Evolutionary conservation across 139 green algal genomes (phyloP).

Genomic region (Closterium sp.): DNA sequence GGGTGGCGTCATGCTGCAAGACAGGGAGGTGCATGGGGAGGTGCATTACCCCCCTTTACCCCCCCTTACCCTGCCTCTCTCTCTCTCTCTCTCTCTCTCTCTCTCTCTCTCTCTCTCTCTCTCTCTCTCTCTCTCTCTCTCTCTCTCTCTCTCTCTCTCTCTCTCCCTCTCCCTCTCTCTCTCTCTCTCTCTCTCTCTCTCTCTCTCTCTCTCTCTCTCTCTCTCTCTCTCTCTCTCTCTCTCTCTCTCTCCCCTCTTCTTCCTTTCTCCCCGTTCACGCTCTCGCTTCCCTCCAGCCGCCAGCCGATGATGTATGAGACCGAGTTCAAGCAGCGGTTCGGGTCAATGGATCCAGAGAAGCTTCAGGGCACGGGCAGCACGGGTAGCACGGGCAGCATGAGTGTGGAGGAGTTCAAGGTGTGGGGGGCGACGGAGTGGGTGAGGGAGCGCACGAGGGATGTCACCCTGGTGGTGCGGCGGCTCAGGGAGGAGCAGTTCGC

Average conservation of each 20-base stretch:
- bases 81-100: no score
- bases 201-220: no score
- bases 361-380: background rate
- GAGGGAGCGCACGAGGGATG: background rate
- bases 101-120: no score
- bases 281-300: background rate
- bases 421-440: background rate
- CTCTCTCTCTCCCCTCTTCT: no score
- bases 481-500: background rate
- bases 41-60: background rate
- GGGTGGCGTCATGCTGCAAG: no score
- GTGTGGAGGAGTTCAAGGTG: background rate
- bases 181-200: no score
- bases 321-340: background rate
- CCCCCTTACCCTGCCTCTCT: no score
- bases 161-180: background rate
- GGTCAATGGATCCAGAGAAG: background rate
- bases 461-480: background rate
- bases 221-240: no score
- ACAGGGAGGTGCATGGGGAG: no score
- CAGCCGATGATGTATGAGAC: background rate
- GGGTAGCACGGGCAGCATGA: background rate
- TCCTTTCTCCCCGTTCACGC: background rate
- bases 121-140: no score
- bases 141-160: background rate